Evolutionary conservation across 169 alveolate genomes (phyloP).

Genomic region (Plasmodium gonderi): DNA sequence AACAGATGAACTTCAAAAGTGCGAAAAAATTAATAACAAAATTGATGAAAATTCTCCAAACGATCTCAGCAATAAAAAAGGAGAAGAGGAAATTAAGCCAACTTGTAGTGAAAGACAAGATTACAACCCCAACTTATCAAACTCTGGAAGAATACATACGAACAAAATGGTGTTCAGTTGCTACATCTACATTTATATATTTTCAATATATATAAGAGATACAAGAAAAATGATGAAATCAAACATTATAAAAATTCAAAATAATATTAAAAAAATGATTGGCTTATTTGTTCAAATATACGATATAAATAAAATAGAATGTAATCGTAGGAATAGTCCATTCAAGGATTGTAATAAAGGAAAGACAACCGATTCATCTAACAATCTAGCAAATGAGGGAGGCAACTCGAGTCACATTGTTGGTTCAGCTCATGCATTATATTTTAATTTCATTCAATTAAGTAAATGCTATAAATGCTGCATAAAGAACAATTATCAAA

Average conservation of each 20-base stretch:
- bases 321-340: background rate
- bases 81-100: background rate
- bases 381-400: background rate
- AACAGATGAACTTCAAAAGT: background rate
- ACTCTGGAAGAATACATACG: background rate
- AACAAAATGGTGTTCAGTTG: conserved; percentile 31
- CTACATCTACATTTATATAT: conserved; percentile 44
- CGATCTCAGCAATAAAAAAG: background rate
- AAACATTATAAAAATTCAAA: conserved; percentile 49
- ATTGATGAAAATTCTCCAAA: background rate
- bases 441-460: conserved; percentile 25
- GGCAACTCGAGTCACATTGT: background rate
- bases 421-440: conserved; percentile 2
- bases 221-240: conserved; percentile 30
- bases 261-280: conserved; percentile 54
- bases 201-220: conserved; percentile 29
- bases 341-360: background rate
- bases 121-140: background rate
- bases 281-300: conserved; percentile 26
- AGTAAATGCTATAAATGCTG: conserved; percentile 49
- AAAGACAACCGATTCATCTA: background rate
- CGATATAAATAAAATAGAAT: conserved; percentile 18
- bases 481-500: conserved; percentile 49
- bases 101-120: conserved; percentile 3
- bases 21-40: background rate